Base-by-base conservation (phyloP, 306 rosid genomes). In the Purshia tridentata region DNA sequence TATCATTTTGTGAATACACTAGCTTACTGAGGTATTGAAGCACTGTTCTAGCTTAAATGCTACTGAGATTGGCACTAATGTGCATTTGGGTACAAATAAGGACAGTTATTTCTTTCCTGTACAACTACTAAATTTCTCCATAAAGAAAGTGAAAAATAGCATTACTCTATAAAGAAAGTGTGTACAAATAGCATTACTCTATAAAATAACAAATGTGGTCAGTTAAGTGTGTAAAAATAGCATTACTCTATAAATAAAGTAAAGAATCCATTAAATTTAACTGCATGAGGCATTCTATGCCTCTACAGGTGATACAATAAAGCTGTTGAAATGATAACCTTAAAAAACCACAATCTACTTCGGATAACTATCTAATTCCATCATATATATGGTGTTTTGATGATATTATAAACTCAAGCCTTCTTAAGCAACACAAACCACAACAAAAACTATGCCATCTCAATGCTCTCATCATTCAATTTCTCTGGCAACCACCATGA, bases 401-500 rank as follows among this genome's bases (percentile, higher is more conserved):
- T 53, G 58, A 53, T n/a, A 9, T n/a, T 18, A 53, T 18, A 2
- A 51, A 51, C 9, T 4, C 35, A 15, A 29, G 10, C 65, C 45
- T 6, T 59, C 5, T 35, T 13, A 29, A 12, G 47, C 12, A 39
- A 1, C 47, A 61, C 20, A 39, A 3, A 16, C 66, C 4, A 37
- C 14, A 16, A 59, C 18, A 64, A 9, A 19, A 44, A 10, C 37
- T 4, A 64, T 2, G 19, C 13, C 19, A 9, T 15, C n/a, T 64
- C 8, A 13, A 0, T 64, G 69, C 18, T 59, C 35, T 58, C 29
- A 44, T 71, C 19, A 49, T 46, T 79, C 69, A 77, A 70, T 60
- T 56, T 74, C 70, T 2, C 55, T 58, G 77, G 75, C 88, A 83
- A 18, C 80, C 74, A 66, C 78, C 79, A 46, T 88, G 90, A 50